phyloP scores from a whole-genome alignment of 352 stramenopile genomes.

The Pythium insidiosum region DNA sequence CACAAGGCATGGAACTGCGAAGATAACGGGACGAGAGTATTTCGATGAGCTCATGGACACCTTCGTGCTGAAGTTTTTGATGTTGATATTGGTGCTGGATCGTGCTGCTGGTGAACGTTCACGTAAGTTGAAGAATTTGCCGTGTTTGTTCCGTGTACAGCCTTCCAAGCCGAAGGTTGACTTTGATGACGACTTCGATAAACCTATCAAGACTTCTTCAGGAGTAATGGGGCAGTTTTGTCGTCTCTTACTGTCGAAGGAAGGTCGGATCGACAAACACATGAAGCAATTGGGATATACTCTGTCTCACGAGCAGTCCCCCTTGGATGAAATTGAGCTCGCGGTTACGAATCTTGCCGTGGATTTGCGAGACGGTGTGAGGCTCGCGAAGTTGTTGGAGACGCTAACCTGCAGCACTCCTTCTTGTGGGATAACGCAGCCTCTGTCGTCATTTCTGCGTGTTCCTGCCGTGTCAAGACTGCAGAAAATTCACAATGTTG shows the following conservation, averaged over 20 bases:
- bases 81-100: slow-evolving; percentile 92
- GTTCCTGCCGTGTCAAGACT: slow-evolving; percentile 91
- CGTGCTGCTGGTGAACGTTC: slow-evolving; percentile 59
- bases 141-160: slow-evolving; percentile 85
- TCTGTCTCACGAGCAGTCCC: slow-evolving; percentile 86
- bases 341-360: slow-evolving; percentile 87
- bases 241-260: slow-evolving; percentile 87
- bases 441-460: slow-evolving; percentile 80
- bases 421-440: slow-evolving; percentile 3
- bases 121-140: slow-evolving; percentile 75
- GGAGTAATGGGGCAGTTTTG: slow-evolving; percentile 90
- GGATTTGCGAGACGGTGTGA: slow-evolving; percentile 95
- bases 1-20: slow-evolving; percentile 35
- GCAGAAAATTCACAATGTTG: slow-evolving; percentile 96
- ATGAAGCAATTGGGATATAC: slow-evolving; percentile 82
- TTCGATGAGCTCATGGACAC: slow-evolving; percentile 81
- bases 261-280: slow-evolving; percentile 95
- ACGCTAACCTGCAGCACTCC: slow-evolving; percentile 44
- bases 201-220: slow-evolving; percentile 88
- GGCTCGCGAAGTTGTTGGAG: slow-evolving; percentile 91
- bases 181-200: slow-evolving; percentile 4
- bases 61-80: slow-evolving; percentile 89
- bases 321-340: slow-evolving; percentile 94
- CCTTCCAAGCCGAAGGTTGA: slow-evolving; percentile 5
- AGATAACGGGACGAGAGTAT: slow-evolving; percentile 68